Evolutionary conservation across 495 filamentous ascomycete genomes (phyloP).

Genomic region (Glarea lozoyensis): DNA sequence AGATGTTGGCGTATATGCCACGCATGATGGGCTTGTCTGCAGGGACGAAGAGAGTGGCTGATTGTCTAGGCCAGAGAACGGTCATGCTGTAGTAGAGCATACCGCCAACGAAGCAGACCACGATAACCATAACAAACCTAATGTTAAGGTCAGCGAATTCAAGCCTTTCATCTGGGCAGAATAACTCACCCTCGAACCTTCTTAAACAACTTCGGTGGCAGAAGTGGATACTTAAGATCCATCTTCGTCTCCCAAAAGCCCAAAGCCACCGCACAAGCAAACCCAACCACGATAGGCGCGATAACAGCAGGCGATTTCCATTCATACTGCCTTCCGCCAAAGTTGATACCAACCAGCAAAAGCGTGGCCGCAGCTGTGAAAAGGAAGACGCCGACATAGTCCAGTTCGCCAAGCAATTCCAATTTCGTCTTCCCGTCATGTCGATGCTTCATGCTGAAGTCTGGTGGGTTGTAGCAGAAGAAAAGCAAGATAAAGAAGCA

Average conservation of each 20-base stretch:
- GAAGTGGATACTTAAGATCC: slow-evolving; percentile 18
- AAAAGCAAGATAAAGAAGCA: slow-evolving; percentile 14
- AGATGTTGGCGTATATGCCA: background rate
- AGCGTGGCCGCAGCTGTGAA: slow-evolving; percentile 19
- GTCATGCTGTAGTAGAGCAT: slow-evolving; percentile 20
- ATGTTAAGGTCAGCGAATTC: background rate
- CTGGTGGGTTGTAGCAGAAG: slow-evolving; percentile 24
- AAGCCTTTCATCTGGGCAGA: slow-evolving; percentile 25
- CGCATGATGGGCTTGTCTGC: background rate
- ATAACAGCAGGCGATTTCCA: slow-evolving; percentile 21
- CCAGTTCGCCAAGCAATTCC: slow-evolving; percentile 21
- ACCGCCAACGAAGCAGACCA: slow-evolving; percentile 22
- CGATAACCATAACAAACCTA: slow-evolving; percentile 30
- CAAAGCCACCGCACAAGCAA: slow-evolving; percentile 28
- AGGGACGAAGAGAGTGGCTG: background rate
- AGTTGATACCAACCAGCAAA: slow-evolving; percentile 21
- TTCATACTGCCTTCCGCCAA: slow-evolving; percentile 18
- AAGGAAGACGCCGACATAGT: slow-evolving; percentile 21
- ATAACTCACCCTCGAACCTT: slow-evolving; percentile 21
- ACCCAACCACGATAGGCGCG: slow-evolving; percentile 19
- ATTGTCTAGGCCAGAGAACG: background rate
- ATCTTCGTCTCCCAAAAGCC: slow-evolving; percentile 12
- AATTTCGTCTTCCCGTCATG: slow-evolving; percentile 12
- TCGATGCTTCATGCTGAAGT: slow-evolving; percentile 13
- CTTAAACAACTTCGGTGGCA: slow-evolving; percentile 17